These are phyloP conservation scores for Suillus tomentosus DNA, from an alignment of 768 basidiomycete species.

Conservation along the genomic window DNA sequence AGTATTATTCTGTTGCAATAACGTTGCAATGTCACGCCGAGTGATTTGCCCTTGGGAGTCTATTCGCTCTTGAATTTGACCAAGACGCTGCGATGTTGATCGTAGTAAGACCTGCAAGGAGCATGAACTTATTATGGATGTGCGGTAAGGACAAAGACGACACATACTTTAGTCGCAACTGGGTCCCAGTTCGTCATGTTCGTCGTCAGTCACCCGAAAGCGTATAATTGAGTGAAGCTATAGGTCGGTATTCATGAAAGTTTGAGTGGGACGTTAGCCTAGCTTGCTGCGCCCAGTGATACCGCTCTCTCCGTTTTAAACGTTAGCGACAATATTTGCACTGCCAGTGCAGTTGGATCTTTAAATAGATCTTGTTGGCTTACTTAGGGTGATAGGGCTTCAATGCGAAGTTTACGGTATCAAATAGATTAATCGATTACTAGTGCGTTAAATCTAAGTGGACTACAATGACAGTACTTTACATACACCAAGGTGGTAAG, in stretches of 20 bases:
- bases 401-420: background rate
- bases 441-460: background rate
- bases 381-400: background rate
- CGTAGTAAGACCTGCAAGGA: constrained; percentile 57
- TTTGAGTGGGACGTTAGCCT: background rate
- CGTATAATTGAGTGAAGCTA: background rate
- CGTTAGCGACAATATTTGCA: background rate
- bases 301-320: background rate
- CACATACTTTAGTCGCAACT: constrained; percentile 32
- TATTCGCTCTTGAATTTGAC: constrained; percentile 69
- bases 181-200: constrained; percentile 34
- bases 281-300: background rate
- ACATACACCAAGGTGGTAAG: constrained; percentile 22
- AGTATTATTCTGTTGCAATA: constrained; percentile 62
- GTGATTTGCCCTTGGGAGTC: constrained; percentile 65
- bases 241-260: background rate
- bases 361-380: background rate
- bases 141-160: background rate
- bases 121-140: background rate
- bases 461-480: constrained; percentile 7
- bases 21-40: constrained; percentile 66
- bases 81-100: constrained; percentile 62
- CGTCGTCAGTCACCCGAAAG: background rate
- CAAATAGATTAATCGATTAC: background rate
- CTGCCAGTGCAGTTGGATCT: background rate